phyloP scores from a whole-genome alignment of 1,284 basidiomycete species.

The Xanthoconium separans region DNA sequence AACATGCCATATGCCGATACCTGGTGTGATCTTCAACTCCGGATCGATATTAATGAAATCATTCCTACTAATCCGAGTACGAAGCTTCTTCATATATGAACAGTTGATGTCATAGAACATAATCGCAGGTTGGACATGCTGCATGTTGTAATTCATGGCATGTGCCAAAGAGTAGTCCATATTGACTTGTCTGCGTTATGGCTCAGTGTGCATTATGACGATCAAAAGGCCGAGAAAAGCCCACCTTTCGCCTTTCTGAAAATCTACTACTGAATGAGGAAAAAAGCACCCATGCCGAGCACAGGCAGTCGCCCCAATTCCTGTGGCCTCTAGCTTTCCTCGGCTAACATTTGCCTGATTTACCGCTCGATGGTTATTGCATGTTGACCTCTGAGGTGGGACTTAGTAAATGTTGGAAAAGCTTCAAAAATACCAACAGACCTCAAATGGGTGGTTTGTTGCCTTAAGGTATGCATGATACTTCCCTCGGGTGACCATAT shows the following conservation, averaged over 20 bases:
- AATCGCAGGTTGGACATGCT: neutral
- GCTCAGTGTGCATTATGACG: no score
- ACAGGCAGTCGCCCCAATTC: neutral
- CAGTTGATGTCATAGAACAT: slow-evolving; percentile 18
- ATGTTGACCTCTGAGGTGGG: neutral
- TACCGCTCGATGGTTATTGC: neutral
- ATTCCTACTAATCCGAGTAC: no score
- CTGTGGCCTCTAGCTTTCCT: neutral
- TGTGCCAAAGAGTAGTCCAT: slow-evolving; percentile 19
- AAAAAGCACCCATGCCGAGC: neutral
- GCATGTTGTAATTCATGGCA: slow-evolving; percentile 7
- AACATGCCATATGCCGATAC: slow-evolving; percentile 16
- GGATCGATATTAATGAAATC: no score
- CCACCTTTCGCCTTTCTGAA: neutral
- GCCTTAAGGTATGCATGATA: neutral
- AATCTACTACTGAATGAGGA: no score
- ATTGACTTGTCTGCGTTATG: neutral
- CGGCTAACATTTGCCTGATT: neutral
- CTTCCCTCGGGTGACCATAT: neutral
- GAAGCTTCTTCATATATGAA: no score
- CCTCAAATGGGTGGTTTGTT: neutral
- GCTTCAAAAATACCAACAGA: neutral
- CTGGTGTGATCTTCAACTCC: no score
- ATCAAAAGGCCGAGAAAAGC: no score
- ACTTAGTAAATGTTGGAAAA: neutral